Conservation (phyloP, 2,329 filamentous ascomycete species). For the Pyrenochaeta sp. region DNA sequence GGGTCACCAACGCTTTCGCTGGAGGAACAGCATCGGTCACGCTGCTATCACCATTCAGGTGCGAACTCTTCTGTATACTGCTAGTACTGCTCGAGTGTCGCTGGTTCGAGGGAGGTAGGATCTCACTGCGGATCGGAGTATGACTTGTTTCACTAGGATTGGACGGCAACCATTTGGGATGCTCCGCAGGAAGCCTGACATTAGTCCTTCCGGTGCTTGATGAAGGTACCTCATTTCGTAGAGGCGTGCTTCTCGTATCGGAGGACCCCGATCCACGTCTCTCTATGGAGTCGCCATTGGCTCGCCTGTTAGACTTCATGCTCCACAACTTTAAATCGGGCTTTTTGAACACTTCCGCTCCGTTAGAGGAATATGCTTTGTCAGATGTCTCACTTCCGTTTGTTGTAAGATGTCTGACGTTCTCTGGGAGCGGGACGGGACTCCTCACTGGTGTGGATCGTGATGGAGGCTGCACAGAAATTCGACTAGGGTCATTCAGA, state of each 20-base stretch:
- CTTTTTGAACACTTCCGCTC: conserved; percentile 10
- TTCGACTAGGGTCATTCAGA: neutral
- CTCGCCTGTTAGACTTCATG: neutral
- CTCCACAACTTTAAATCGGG: conserved; percentile 3
- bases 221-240: conserved; percentile 3
- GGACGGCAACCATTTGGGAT: neutral
- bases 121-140: neutral
- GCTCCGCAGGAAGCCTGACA: neutral
- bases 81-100: conserved; percentile 3
- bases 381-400: neutral
- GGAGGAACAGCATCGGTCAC: neutral
- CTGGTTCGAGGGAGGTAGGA: conserved; percentile 5
- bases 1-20: neutral
- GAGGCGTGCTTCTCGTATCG: neutral
- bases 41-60: neutral
- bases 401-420: neutral
- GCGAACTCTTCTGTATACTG: conserved; percentile 4
- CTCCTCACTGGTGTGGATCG: conserved; percentile 7
- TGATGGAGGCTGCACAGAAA: neutral
- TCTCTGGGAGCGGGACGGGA: conserved; percentile 13
- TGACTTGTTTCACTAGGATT: no score
- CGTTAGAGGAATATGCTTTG: neutral
- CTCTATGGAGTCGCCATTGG: neutral
- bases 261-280: neutral
- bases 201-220: neutral